A percentile compares a stretch with the other conserved stretches of the same genome.
Conservation (phyloP, 805 yeast species). For the Brettanomyces custersianus region DNA sequence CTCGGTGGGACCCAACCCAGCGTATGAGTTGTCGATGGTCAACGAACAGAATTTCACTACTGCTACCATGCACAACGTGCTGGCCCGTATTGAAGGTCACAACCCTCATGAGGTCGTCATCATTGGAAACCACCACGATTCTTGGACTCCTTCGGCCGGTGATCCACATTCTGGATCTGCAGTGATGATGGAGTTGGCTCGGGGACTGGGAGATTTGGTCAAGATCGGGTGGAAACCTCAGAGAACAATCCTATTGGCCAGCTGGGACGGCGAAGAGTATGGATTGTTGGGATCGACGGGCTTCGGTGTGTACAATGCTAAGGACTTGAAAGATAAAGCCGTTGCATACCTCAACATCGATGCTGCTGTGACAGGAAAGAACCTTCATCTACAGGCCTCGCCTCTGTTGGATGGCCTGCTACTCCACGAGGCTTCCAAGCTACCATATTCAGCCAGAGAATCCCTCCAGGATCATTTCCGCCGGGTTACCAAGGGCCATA, state of each 20-base stretch:
- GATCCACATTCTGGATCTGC: slow-evolving; percentile 77
- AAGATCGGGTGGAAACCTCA: slow-evolving; percentile 63
- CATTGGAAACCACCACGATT: slow-evolving; percentile 72
- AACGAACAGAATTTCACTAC: slow-evolving; percentile 55
- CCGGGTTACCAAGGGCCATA: slow-evolving; percentile 16
- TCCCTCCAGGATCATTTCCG: slow-evolving; percentile 30
- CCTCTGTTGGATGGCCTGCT: slow-evolving; percentile 48
- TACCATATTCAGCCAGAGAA: slow-evolving; percentile 35
- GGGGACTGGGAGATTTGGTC: slow-evolving; percentile 44
- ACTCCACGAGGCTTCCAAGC: slow-evolving; percentile 32
- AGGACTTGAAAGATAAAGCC: slow-evolving; percentile 36
- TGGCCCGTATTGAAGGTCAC: slow-evolving; percentile 52
- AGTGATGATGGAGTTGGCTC: slow-evolving; percentile 51
- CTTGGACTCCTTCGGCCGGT: slow-evolving; percentile 74
- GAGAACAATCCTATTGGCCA: slow-evolving; percentile 58
- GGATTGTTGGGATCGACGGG: slow-evolving; percentile 74
- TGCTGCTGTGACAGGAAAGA: slow-evolving; percentile 50
- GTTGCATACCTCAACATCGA: slow-evolving; percentile 67
- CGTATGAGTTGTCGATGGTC: slow-evolving; percentile 40
- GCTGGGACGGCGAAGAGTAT: slow-evolving; percentile 79
- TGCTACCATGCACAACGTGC: slow-evolving; percentile 53
- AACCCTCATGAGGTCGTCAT: slow-evolving; percentile 43
- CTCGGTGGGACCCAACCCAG: slow-evolving; percentile 28
- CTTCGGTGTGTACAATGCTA: slow-evolving; percentile 54
- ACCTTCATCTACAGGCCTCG: slow-evolving; percentile 43